Evolutionary conservation across 352 stramenopile genomes (phyloP).

Genomic region (Globisporangium cederbergense): DNA sequence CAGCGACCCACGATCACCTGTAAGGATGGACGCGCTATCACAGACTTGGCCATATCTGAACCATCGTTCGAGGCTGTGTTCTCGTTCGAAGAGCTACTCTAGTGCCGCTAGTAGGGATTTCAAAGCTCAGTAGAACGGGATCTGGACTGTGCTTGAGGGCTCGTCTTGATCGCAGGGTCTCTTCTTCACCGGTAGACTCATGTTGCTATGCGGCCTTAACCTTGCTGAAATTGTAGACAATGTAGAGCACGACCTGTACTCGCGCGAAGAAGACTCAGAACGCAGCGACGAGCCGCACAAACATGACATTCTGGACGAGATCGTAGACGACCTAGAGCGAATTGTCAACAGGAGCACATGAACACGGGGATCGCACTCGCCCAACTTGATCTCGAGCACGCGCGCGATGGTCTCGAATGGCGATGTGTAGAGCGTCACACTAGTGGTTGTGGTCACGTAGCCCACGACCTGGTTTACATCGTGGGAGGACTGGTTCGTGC

Average conservation of each 20-base stretch:
- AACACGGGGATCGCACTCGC: slow-evolving; percentile 29
- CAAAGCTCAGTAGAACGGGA: not conserved
- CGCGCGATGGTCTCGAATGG: slow-evolving; percentile 38
- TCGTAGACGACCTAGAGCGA: slow-evolving; percentile 30
- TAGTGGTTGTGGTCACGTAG: slow-evolving; percentile 20
- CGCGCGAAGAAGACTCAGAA: slow-evolving; percentile 14
- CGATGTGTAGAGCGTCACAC: slow-evolving; percentile 27
- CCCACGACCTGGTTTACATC: slow-evolving; percentile 9
- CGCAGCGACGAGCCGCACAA: slow-evolving; percentile 11
- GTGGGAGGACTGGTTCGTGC: slow-evolving; percentile 6
- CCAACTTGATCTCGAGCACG: slow-evolving; percentile 27
- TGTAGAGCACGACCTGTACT: slow-evolving; percentile 16
- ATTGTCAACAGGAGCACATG: slow-evolving; percentile 22
- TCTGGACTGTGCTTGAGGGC: not conserved
- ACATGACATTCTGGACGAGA: slow-evolving; percentile 20
- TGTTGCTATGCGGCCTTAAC: not conserved
- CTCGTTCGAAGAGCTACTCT: not conserved
- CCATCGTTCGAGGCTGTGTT: no score
- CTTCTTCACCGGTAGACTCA: not conserved
- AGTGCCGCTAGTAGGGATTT: not conserved
- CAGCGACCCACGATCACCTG: no score
- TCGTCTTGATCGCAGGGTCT: not conserved
- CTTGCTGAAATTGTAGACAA: slow-evolving; percentile 7
- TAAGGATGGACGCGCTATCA: no score
- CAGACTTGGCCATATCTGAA: no score